Percentiles rank a stretch among this genome's conserved stretches.
Conservation (phyloP, 1,139 yeast species). For the Debaryomycetaceae sp. region DNA sequence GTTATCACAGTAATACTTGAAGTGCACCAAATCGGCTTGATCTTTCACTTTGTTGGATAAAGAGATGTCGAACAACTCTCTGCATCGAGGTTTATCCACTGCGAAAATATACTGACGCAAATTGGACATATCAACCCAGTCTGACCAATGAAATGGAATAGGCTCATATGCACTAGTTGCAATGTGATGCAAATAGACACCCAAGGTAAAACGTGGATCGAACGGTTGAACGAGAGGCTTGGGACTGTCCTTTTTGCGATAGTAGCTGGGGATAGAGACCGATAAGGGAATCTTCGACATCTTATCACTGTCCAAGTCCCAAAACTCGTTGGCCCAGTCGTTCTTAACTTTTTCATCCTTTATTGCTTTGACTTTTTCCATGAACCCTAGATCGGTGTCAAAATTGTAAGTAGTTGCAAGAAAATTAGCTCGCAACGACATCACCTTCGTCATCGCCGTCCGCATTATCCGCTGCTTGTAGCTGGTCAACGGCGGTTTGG, state of each 20-base stretch:
- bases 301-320: conserved; percentile 20
- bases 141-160: conserved; percentile 40
- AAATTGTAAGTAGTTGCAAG: conserved; percentile 16
- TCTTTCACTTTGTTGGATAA: conserved; percentile 12
- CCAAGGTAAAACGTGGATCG: conserved; percentile 49
- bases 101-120: conserved; percentile 23
- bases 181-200: conserved; percentile 33
- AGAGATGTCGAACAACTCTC: conserved; percentile 20
- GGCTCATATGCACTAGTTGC: conserved; percentile 7
- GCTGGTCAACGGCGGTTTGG: conserved; percentile 10
- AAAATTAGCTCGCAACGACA: conserved; percentile 16
- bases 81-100: conserved; percentile 14
- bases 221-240: conserved; percentile 34
- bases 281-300: conserved; percentile 12
- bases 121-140: conserved; percentile 36
- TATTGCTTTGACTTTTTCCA: conserved; percentile 10
- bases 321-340: conserved; percentile 21
- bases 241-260: conserved; percentile 2
- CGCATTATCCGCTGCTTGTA: conserved; percentile 9
- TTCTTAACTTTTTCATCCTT: conserved; percentile 13
- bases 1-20: conserved; percentile 22
- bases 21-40: conserved; percentile 12
- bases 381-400: conserved; percentile 17
- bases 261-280: conserved; percentile 18
- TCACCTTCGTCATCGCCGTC: conserved; percentile 15